phyloP scores from a whole-genome alignment of 2,329 filamentous ascomycete genomes.

The Pestalotiopsis fici region DNA sequence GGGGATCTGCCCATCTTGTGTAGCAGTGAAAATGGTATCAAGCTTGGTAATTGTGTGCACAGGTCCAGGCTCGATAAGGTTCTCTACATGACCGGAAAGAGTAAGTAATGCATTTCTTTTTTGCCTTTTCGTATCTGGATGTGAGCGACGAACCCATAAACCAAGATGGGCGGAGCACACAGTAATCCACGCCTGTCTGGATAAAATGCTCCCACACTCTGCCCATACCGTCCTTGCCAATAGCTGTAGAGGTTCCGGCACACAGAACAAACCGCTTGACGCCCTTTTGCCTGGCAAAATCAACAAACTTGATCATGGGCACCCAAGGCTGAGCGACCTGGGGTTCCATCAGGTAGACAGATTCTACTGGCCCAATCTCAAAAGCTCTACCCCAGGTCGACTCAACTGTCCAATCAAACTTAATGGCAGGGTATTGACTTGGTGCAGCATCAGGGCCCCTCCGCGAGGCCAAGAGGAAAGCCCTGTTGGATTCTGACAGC shows the following conservation, averaged over 20 bases:
- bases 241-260: constrained; percentile 14
- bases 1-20: constrained; percentile 19
- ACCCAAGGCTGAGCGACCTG: constrained; percentile 15
- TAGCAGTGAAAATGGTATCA: constrained; percentile 18
- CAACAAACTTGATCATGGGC: constrained; percentile 20
- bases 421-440: constrained; percentile 10
- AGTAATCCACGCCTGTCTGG: constrained; percentile 16
- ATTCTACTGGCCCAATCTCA: constrained; percentile 12
- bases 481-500: constrained; percentile 14
- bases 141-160: constrained; percentile 7
- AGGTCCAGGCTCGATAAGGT: constrained; percentile 16
- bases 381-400: constrained; percentile 17
- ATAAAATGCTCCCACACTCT: constrained; percentile 20
- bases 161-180: constrained; percentile 21
- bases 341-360: constrained; percentile 21
- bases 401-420: constrained; percentile 17
- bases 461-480: constrained; percentile 19
- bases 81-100: constrained; percentile 12
- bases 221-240: constrained; percentile 20
- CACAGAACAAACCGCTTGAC: constrained; percentile 19
- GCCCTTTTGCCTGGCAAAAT: constrained; percentile 17
- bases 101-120: not conserved
- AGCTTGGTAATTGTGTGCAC: constrained; percentile 16
- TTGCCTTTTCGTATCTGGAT: not conserved
- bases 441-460: constrained; percentile 11